Evolutionary conservation across 2,329 filamentous ascomycete genomes (phyloP).

Genomic region (Westerdykella aurantiaca): DNA sequence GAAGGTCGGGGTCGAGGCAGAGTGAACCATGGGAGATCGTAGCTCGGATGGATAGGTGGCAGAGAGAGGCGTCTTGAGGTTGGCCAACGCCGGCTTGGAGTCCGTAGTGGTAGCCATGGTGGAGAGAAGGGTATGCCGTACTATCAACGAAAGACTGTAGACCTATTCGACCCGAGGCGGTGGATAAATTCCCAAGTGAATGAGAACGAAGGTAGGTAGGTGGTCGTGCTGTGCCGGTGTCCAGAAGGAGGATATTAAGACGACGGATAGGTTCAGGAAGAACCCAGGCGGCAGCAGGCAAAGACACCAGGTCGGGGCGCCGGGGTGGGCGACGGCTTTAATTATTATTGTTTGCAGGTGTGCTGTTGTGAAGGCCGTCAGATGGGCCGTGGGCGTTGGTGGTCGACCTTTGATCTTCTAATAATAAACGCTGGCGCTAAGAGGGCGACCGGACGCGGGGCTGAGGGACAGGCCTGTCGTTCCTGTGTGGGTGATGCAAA

Average conservation of each 20-base stretch:
- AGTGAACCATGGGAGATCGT: slow-evolving; percentile 58
- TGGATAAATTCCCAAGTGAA: neutral
- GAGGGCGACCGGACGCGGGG: slow-evolving; percentile 4
- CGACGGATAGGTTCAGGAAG: slow-evolving; percentile 17
- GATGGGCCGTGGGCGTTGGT: neutral
- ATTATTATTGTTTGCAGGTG: neutral
- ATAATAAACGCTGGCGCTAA: slow-evolving; percentile 14
- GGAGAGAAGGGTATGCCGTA: slow-evolving; percentile 13
- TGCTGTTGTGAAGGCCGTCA: too few species aligned
- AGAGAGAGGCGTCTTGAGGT: slow-evolving; percentile 54
- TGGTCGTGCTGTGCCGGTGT: slow-evolving; percentile 23
- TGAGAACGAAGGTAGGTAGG: slow-evolving; percentile 18
- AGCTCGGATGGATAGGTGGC: slow-evolving; percentile 52
- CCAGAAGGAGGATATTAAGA: slow-evolving; percentile 3
- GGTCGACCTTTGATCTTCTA: neutral
- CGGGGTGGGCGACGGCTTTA: slow-evolving; percentile 16
- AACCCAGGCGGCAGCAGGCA: slow-evolving; percentile 15
- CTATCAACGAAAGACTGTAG: slow-evolving; percentile 26
- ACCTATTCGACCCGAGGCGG: neutral
- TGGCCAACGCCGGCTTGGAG: slow-evolving; percentile 38
- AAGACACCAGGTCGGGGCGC: slow-evolving; percentile 20
- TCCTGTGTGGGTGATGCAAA: slow-evolving; percentile 18
- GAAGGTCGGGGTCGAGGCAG: slow-evolving; percentile 42
- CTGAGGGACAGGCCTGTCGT: neutral
- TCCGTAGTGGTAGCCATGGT: slow-evolving; percentile 35